A percentile compares a stretch with the other conserved stretches of the same genome.
Conservation (phyloP, 2,329 filamentous ascomycete genomes). For the Talaromyces sp. region DNA sequence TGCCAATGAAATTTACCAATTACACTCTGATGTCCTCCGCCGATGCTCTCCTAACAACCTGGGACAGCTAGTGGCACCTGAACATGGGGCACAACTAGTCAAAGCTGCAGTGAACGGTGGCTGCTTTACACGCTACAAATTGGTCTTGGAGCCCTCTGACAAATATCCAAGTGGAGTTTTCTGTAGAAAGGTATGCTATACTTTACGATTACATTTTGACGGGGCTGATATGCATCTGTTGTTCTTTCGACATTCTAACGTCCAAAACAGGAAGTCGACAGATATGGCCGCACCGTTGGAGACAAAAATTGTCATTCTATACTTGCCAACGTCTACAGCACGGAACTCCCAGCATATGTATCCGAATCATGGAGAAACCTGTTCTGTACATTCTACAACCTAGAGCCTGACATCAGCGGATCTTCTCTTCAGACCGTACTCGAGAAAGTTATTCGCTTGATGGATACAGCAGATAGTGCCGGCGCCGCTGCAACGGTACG, state of each 20-base stretch:
- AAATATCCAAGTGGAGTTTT: conserved; percentile 14
- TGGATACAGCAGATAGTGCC: conserved; percentile 45
- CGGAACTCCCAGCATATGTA: conserved; percentile 2
- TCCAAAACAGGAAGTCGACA: conserved; percentile 29
- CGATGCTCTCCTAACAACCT: conserved; percentile 21
- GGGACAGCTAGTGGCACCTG: conserved; percentile 18
- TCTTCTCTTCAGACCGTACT: conserved; percentile 36
- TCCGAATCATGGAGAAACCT: conserved; percentile 40
- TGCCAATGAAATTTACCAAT: conserved; percentile 30
- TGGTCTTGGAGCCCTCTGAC: conserved; percentile 18
- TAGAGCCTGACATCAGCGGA: conserved; percentile 37
- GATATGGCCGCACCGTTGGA: conserved; percentile 26
- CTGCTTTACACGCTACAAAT: conserved; percentile 19
- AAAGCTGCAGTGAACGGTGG: conserved; percentile 25
- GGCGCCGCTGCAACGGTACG: conserved; percentile 40
- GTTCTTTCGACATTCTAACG: neutral
- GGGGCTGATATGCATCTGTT: neutral
- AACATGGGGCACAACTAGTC: conserved; percentile 24
- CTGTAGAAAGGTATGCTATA: conserved; percentile 10
- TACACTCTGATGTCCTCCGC: conserved; percentile 31
- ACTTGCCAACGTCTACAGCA: neutral
- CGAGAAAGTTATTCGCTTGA: conserved; percentile 36
- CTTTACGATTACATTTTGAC: neutral
- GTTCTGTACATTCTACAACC: conserved; percentile 45
- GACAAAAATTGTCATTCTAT: neutral